phyloP scores from a whole-genome alignment of 2,329 filamentous ascomycete species.

The Hypocreales sp. region DNA sequence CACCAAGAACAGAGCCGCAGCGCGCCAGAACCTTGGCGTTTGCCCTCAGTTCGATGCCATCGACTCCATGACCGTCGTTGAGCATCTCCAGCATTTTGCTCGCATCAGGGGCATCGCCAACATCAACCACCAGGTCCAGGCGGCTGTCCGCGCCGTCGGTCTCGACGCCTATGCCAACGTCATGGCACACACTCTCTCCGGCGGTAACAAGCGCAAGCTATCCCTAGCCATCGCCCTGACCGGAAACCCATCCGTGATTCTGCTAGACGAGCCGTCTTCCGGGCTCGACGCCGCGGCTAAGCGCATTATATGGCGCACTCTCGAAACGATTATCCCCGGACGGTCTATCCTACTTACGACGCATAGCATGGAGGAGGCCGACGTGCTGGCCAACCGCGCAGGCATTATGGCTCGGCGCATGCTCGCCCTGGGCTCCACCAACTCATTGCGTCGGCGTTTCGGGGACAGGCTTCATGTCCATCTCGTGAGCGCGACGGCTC shows the following conservation, averaged over 20 bases:
- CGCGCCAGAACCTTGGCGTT: slow-evolving; percentile 69
- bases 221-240: slow-evolving; percentile 81
- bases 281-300: slow-evolving; percentile 87
- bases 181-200: slow-evolving; percentile 67
- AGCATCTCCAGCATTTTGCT: slow-evolving; percentile 82
- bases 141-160: slow-evolving; percentile 66
- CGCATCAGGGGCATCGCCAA: slow-evolving; percentile 64
- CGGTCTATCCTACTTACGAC: slow-evolving; percentile 81
- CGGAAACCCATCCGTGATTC: slow-evolving; percentile 74
- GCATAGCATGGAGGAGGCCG: slow-evolving; percentile 91
- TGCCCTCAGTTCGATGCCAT: slow-evolving; percentile 82
- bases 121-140: slow-evolving; percentile 60
- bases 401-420: slow-evolving; percentile 78
- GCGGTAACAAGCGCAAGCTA: slow-evolving; percentile 89
- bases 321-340: slow-evolving; percentile 57
- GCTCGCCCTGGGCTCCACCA: slow-evolving; percentile 67
- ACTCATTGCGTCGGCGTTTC: slow-evolving; percentile 56
- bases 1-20: slow-evolving; percentile 52
- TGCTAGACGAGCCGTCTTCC: slow-evolving; percentile 79
- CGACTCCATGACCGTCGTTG: slow-evolving; percentile 77
- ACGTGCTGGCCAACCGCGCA: slow-evolving; percentile 67
- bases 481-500: slow-evolving; percentile 59
- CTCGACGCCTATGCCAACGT: slow-evolving; percentile 54
- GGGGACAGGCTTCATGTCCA: slow-evolving; percentile 73
- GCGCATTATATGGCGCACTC: slow-evolving; percentile 81